Base-by-base conservation (phyloP, 805 yeast genomes). In the Myxozyma sirexii region DNA sequence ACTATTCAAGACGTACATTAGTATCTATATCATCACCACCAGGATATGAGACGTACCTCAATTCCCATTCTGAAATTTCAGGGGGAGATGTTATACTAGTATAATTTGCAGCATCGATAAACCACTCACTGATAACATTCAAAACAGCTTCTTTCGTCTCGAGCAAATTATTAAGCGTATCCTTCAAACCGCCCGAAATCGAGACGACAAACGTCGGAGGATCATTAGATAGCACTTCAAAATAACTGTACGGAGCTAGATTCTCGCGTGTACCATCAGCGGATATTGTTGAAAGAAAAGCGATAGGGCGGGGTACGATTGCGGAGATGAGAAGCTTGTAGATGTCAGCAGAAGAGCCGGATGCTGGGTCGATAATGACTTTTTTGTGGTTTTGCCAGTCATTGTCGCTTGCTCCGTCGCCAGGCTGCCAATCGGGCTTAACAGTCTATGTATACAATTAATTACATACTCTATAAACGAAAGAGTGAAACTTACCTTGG, bases 161-260 rank as follows among this genome's bases (percentile, higher is more conserved):
- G 24, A 80, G 66, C 17, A 84, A 67, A 66, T 84, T 84, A 7
- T 60, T 64, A 55, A 75, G 72, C 3, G 87, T 77, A 69, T 84
- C 87, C 69, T 84, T 84, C 49, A 43, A 65, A 13, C 57, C 63
- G 4, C 72, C 75, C n/a, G 81, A 73, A 59, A 83, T 70, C 0
- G 85, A 83, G 41, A 84, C 52, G 2, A 75, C 72, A 67, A 85
- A 84, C 10, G 81, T 76, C 2, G 88, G 88, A 3, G 89, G 89
- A 62, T 84, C 85, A 56, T 72, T 71, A 49, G 74, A 74, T 15
- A 80, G 78, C 24, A 82, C 62, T 26, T 72, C 74, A 68, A 82
- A 82, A 70, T 76, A 85, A 12, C 86, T 82, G 67, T 81, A 84
- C n/a, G 88, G 88, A 0, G 88, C 82, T 41, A 84, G 69, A 67